Conservation (phyloP, 75 land plant species). For the Selaginella moellendorffii region DNA sequence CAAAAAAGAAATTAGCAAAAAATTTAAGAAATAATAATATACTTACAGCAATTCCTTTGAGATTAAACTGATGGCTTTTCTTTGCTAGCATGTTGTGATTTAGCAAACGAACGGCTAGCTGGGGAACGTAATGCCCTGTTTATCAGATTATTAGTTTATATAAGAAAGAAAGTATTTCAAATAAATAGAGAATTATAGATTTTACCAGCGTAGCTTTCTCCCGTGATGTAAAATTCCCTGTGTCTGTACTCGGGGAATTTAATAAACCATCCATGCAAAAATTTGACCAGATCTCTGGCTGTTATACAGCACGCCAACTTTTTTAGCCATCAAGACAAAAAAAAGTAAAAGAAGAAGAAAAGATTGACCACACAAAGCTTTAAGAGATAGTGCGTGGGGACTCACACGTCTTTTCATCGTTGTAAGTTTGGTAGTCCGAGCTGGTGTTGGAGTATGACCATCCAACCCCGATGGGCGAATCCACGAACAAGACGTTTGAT, state of each 20-base stretch:
- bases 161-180: too few species aligned
- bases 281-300: background rate
- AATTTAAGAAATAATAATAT: too few species aligned
- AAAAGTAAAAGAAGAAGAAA: background rate
- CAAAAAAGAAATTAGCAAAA: too few species aligned
- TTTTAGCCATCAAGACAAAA: background rate
- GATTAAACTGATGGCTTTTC: background rate
- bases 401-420: conserved; percentile 10
- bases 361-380: background rate
- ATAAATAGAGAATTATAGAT: too few species aligned
- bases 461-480: conserved; percentile 8
- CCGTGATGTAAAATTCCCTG: background rate
- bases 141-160: background rate
- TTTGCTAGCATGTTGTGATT: background rate
- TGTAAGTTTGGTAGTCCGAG: conserved; percentile 6
- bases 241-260: conserved; percentile 2
- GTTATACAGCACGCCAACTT: background rate
- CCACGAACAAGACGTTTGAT: background rate
- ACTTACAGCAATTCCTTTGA: background rate
- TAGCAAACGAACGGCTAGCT: background rate
- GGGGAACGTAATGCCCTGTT: background rate
- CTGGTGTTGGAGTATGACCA: conserved; percentile 6
- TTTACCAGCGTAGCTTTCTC: conserved; percentile 9
- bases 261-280: background rate
- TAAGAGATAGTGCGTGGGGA: background rate